These are phyloP conservation scores for Globisporangium nagaii DNA, from an alignment of 352 stramenopile genomes.

Conservation along the genomic window DNA sequence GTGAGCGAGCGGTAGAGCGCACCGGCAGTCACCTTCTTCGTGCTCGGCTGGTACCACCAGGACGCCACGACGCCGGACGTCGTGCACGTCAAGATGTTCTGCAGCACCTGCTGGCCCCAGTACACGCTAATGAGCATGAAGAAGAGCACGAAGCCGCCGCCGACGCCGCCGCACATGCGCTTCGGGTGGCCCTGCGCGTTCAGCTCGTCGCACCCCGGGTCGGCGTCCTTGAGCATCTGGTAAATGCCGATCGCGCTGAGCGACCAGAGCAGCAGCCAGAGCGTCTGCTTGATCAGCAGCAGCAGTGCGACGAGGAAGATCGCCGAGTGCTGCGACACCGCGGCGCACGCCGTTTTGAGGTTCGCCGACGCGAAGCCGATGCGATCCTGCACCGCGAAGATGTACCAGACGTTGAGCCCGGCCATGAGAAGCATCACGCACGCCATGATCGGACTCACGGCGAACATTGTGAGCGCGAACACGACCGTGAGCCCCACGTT, in stretches of 20 bases:
- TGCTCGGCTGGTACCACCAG: conserved; percentile 78
- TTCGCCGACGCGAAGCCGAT: conserved; percentile 83
- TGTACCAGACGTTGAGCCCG: conserved; percentile 81
- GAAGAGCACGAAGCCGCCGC: conserved; percentile 59
- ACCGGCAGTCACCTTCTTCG: conserved; percentile 48
- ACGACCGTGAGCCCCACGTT: conserved; percentile 69
- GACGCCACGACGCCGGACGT: conserved; percentile 72
- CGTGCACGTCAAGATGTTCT: conserved; percentile 83
- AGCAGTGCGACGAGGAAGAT: conserved; percentile 66
- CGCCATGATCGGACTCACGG: conserved; percentile 52
- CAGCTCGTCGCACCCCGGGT: conserved; percentile 53
- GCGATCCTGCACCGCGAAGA: conserved; percentile 70
- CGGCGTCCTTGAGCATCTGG: conserved; percentile 56
- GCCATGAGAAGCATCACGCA: conserved; percentile 55
- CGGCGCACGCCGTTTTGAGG: conserved; percentile 63
- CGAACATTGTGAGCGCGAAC: conserved; percentile 60
- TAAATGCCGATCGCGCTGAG: conserved; percentile 67
- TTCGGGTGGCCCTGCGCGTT: conserved; percentile 16
- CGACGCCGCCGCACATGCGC: conserved; percentile 54
- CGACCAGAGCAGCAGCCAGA: conserved; percentile 72
- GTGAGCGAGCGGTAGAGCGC: conserved; percentile 79
- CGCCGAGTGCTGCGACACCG: conserved; percentile 43
- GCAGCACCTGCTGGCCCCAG: conserved; percentile 80
- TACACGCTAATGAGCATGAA: conserved; percentile 82
- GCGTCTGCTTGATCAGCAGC: conserved; percentile 63